Conservation (phyloP, 2,329 filamentous ascomycete genomes). For the Pleurostoma richardsiae region DNA sequence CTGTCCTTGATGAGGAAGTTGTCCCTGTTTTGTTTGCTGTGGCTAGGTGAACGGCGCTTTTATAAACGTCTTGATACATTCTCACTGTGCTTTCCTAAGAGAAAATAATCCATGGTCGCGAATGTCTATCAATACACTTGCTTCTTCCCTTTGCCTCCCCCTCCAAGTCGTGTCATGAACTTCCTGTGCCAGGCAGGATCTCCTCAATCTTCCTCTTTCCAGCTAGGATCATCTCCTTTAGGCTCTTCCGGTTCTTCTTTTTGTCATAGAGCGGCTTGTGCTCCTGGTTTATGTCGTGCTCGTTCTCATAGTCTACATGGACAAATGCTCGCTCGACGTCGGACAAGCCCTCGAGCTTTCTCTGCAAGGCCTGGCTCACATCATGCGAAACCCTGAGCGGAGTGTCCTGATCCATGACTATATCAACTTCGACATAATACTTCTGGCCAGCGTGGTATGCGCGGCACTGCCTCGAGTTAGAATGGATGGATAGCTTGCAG, state of each 20-base stretch:
- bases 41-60: too few relatives aligned
- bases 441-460: conserved; percentile 58
- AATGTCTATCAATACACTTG: not conserved
- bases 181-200: not conserved
- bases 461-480: conserved; percentile 31
- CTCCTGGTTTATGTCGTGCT: conserved; percentile 32
- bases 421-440: conserved; percentile 58
- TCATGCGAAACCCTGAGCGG: conserved; percentile 55
- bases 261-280: conserved; percentile 36
- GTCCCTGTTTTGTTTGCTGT: too few relatives aligned
- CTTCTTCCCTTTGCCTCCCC: not conserved
- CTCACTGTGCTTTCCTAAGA: too few relatives aligned
- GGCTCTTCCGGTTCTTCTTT: conserved; percentile 18
- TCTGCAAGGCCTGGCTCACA: conserved; percentile 53
- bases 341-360: conserved; percentile 49
- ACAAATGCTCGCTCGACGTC: conserved; percentile 40
- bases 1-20: too few relatives aligned
- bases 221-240: conserved; percentile 28
- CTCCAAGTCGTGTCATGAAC: not conserved
- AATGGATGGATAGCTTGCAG: not conserved
- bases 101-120: not conserved
- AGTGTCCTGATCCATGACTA: conserved; percentile 52
- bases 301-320: conserved; percentile 38
- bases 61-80: too few relatives aligned
- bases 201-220: conserved; percentile 17